Evolutionary conservation across 2,329 filamentous ascomycete species (phyloP), one percentile per base, ranked within the genome.

Genomic region (Scedosporium aurantiacum): DNA sequence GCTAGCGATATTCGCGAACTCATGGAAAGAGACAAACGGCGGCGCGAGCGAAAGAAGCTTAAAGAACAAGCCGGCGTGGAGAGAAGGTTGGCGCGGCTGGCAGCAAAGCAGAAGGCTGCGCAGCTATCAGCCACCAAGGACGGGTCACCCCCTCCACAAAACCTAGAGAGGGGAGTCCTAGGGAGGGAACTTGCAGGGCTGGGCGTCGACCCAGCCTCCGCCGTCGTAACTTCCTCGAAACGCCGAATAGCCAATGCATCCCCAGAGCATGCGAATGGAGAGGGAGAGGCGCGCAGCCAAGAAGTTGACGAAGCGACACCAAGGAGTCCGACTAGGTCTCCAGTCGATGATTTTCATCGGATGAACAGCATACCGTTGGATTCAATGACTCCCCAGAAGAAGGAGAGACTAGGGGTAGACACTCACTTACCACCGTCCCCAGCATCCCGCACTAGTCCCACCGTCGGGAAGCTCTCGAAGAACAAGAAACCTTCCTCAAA

Each of bases 21-120:
- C 32, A 88, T 99, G 83, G 94, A 99, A 68, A 81, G 94, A 63
- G 94, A 99, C 69, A 82, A 87, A 66, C 84, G 92, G 68, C 83
- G 94, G 62, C 85, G 82, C 65, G 90, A 96, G 66, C 85, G 85
- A 70, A 92, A 89, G 73, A 83, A 81, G 60, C 78, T 82, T 62
- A 80, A 80, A 43, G 87, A 93, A 23, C 83, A 85, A 64, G 85
- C 90, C 64, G 84, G 81, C 65, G 74, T 86, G 25, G 84, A 88
- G 65, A 81, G 81, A 60, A 84, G 82, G 62, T 74, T 94, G 25
- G 81, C 85, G 47, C 80, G 83, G 59, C 80, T 83, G 64, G 86
- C 85, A 60, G 89, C 92, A 67, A 84, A 83, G 66, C 85, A 88
- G 68, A 81, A 72, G 63, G 78, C 79, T 57, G 81, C 85, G 65